phyloP scores from a whole-genome alignment of 2,329 filamentous ascomycete species.

The Verticillium alfalfae region DNA sequence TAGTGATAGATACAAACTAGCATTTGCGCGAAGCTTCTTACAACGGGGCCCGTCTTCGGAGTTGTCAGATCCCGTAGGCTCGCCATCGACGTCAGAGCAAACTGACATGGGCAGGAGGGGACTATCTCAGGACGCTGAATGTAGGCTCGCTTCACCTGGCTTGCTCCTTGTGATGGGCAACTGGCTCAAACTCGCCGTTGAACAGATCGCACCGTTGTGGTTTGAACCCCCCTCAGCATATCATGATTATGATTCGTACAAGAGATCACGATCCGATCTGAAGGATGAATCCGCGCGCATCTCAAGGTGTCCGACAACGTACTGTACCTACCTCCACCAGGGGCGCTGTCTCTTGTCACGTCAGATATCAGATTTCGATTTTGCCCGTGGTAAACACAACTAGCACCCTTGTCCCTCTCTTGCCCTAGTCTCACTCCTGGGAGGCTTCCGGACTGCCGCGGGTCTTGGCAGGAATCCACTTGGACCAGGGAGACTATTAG shows the following conservation, averaged over 20 bases:
- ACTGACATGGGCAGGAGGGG: background rate
- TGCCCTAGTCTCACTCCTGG: background rate
- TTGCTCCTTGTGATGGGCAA: background rate
- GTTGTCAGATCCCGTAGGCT: background rate
- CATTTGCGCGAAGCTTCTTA: background rate
- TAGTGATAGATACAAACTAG: background rate
- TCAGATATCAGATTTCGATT: background rate
- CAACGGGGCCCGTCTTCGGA: background rate
- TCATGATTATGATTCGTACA: background rate
- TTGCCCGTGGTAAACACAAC: background rate
- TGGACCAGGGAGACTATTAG: background rate
- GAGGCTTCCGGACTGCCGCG: background rate
- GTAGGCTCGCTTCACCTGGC: background rate
- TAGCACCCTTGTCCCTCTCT: background rate
- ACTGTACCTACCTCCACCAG: background rate
- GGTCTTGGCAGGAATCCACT: background rate
- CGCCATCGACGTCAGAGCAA: background rate
- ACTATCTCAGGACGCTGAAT: background rate
- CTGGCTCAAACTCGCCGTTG: background rate
- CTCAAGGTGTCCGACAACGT: background rate
- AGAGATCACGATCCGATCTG: background rate
- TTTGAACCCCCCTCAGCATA: background rate
- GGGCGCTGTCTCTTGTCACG: background rate
- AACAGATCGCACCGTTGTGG: background rate
- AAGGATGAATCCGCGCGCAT: background rate